Percentiles rank a stretch among this genome's conserved stretches.
phyloP scores from a whole-genome alignment of 306 rosid genomes.

The Fragaria vesca region DNA sequence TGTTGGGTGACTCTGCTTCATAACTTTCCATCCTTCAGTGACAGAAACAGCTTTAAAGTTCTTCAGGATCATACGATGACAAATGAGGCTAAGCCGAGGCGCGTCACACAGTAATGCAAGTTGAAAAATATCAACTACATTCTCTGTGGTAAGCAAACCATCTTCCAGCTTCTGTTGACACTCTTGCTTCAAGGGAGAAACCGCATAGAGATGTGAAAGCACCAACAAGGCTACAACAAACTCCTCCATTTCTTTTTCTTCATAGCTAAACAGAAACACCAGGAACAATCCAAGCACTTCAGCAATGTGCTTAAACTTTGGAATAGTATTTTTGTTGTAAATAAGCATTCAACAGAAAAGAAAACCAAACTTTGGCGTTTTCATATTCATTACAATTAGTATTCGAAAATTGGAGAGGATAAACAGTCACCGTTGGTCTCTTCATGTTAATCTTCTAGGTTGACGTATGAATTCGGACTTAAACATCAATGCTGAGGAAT shows the following conservation, averaged over 20 bases:
- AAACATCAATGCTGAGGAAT: neutral
- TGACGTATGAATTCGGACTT: constrained; percentile 2
- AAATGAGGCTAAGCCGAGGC: constrained; percentile 69
- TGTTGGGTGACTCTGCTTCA: constrained; percentile 72
- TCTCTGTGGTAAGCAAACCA: constrained; percentile 53
- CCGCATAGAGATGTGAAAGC: constrained; percentile 67
- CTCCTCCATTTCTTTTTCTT: constrained; percentile 68
- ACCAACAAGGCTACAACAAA: constrained; percentile 58
- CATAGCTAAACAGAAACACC: constrained; percentile 46
- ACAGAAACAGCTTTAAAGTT: constrained; percentile 57
- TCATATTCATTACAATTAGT: neutral
- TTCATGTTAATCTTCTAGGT: neutral
- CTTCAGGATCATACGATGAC: constrained; percentile 62
- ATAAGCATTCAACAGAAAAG: neutral
- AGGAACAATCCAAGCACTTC: constrained; percentile 1
- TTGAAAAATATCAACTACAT: constrained; percentile 72
- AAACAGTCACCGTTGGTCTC: neutral
- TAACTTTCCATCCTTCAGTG: constrained; percentile 73
- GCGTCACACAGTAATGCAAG: constrained; percentile 82
- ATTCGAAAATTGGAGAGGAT: neutral
- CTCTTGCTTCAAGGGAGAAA: constrained; percentile 75
- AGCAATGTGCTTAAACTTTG: neutral
- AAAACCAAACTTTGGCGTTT: neutral
- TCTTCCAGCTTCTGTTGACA: constrained; percentile 56
- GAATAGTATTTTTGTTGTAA: neutral